These are phyloP conservation scores for Alternaria burnsii DNA, from an alignment of 2,329 filamentous ascomycete species.

Conservation along the genomic window DNA sequence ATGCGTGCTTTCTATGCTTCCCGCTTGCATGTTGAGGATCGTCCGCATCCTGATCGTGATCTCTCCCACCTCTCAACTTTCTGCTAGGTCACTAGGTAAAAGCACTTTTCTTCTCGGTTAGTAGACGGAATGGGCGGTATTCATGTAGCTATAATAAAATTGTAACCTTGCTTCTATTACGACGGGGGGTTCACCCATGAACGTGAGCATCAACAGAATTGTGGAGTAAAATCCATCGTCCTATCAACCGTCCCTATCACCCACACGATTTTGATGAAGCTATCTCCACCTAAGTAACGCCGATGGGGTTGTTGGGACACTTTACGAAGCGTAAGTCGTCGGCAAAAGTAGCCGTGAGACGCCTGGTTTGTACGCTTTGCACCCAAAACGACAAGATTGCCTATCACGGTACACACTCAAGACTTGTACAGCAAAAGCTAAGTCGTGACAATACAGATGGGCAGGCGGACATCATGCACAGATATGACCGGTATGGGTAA, in stretches of 20 bases:
- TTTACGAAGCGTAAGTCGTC: background rate
- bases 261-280: background rate
- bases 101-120: background rate
- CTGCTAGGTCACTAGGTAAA: conserved; percentile 9
- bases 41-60: conserved; percentile 9
- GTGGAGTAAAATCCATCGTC: background rate
- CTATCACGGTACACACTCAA: conserved; percentile 3
- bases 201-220: background rate
- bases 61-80: background rate
- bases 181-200: background rate
- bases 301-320: background rate
- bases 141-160: conserved; percentile 13
- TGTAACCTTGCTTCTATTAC: conserved; percentile 4
- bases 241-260: background rate
- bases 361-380: conserved; percentile 9
- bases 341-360: conserved; percentile 10
- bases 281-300: background rate
- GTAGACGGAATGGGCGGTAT: background rate
- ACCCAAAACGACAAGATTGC: background rate
- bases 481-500: background rate
- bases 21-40: conserved; percentile 11
- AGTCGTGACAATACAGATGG: background rate
- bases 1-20: conserved; percentile 8
- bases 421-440: background rate
- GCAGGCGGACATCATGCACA: background rate